Percentiles rank a stretch among this genome's conserved stretches.
These are phyloP conservation scores for Wickerhamiella azyma DNA, from an alignment of 805 yeast genomes.

Conservation along the genomic window DNA sequence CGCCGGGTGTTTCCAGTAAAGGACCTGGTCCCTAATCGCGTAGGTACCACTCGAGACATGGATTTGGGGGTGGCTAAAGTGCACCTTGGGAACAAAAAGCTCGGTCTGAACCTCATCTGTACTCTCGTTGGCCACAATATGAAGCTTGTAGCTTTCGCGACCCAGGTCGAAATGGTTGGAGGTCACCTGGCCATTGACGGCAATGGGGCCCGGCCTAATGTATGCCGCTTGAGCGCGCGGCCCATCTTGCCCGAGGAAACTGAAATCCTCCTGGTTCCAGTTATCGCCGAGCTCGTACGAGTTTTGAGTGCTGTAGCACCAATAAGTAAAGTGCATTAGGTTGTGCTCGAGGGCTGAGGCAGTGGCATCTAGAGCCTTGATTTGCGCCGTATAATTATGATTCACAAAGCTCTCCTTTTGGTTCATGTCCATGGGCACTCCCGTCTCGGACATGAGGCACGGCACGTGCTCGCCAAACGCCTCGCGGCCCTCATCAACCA, in stretches of 20 bases:
- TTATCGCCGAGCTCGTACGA: slow-evolving; percentile 72
- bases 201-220: slow-evolving; percentile 54
- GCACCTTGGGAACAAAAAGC: slow-evolving; percentile 58
- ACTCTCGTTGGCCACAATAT: slow-evolving; percentile 9
- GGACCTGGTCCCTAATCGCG: slow-evolving; percentile 37
- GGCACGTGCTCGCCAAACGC: slow-evolving; percentile 52
- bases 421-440: slow-evolving; percentile 93
- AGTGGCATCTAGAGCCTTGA: slow-evolving; percentile 68
- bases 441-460: slow-evolving; percentile 72
- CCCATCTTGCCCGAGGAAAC: slow-evolving; percentile 54
- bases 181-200: slow-evolving; percentile 20
- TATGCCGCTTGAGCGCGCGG: slow-evolving; percentile 55
- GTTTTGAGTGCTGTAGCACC: slow-evolving; percentile 68
- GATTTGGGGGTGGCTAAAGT: slow-evolving; percentile 31
- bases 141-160: slow-evolving; percentile 12
- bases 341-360: slow-evolving; percentile 62
- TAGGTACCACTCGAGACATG: slow-evolving; percentile 44
- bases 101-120: slow-evolving; percentile 27
- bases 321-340: slow-evolving; percentile 58
- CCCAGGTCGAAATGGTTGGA: slow-evolving; percentile 14
- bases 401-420: slow-evolving; percentile 48
- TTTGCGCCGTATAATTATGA: slow-evolving; percentile 56
- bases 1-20: slow-evolving; percentile 58
- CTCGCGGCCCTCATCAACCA: slow-evolving; percentile 46
- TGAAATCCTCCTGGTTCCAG: slow-evolving; percentile 88